Conservation (phyloP, 2,329 filamentous ascomycete species). For the Aspergillus viridinutans region DNA sequence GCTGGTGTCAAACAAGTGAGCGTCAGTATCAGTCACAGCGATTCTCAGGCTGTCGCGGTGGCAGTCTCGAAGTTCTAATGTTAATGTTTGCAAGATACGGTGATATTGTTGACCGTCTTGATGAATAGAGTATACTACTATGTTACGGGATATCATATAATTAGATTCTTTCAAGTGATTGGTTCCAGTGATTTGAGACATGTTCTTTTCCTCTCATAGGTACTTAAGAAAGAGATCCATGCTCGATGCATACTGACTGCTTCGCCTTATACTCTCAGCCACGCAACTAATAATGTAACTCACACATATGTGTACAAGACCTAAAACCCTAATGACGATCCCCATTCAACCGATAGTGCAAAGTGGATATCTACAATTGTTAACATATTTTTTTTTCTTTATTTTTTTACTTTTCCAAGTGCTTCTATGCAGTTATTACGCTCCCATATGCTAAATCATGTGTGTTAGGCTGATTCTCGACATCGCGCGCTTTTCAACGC, state of each 20-base stretch:
- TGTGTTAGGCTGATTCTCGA: too few species aligned
- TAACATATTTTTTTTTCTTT: too few species aligned
- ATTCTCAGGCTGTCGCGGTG: conserved; percentile 89
- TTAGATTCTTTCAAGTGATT: background rate
- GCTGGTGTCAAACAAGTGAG: conserved; percentile 83
- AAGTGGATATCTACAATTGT: too few species aligned
- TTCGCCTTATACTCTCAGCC: background rate
- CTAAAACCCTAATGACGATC: background rate
- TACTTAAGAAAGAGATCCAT: background rate
- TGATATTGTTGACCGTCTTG: conserved; percentile 1
- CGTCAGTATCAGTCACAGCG: conserved; percentile 94
- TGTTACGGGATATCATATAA: background rate
- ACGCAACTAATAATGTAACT: too few species aligned
- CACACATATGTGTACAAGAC: background rate
- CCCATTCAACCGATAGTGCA: too few species aligned
- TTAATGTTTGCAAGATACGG: conserved; percentile 31
- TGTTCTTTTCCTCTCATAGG: background rate
- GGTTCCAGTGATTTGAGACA: background rate
- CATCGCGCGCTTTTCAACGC: too few species aligned
- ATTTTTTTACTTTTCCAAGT: too few species aligned
- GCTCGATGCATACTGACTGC: background rate
- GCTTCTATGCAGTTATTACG: too few species aligned
- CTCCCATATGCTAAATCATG: too few species aligned
- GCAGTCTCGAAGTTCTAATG: conserved; percentile 73
- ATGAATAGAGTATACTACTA: conserved; percentile 1